Base-by-base conservation (phyloP, 352 stramenopile genomes). In the Globisporangium takayamanum region DNA sequence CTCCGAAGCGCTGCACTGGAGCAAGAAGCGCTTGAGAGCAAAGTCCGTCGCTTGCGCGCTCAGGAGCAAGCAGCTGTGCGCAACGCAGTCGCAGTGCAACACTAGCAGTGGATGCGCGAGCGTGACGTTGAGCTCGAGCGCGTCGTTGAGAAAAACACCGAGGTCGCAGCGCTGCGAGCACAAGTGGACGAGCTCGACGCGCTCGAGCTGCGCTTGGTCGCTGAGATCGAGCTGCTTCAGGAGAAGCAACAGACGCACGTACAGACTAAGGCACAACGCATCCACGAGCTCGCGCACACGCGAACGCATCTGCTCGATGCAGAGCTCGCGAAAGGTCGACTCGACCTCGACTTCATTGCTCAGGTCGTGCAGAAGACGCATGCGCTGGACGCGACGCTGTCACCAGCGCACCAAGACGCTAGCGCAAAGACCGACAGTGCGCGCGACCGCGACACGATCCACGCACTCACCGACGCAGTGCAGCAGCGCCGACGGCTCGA, bases 311-410 rank as follows among this genome's bases (percentile, higher is more conserved):
- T 84, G 14, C 53, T 88, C 3, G 75, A 86, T 12, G 57, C 68
- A 2, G 73, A 88, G 58, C 57, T 88, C 20, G 47, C 57, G 0
- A 85, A 83, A 39, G 73, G 67, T 0, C 68, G 69, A 36, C 28
- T 71, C 48, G 78, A 86, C 47, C 30, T 85, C 48, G 75, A 78
- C 1, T 82, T 67, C 28, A 79, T 84, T 18, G 60, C 73, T 1
- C 62, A 79, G 22, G 44, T 85, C 1, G 64, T 85, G 4, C 65
- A 65, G 1, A 65, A 63, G 2, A 47, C 48, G 22, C 55, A 51
- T 15, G 44, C 33, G 3, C 28, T 49, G 10, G 37, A 44, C 12
- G 5, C 59, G 33, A 50, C 57, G 14, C 15, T 36, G 25, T 15
- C 15, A 33, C 10, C 41, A 26, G 10, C 28, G 53, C 30, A 16